Evolutionary conservation across 2,329 filamentous ascomycete species (phyloP), one percentile per base, ranked within the genome.

Genomic region (Fusarium piperis): DNA sequence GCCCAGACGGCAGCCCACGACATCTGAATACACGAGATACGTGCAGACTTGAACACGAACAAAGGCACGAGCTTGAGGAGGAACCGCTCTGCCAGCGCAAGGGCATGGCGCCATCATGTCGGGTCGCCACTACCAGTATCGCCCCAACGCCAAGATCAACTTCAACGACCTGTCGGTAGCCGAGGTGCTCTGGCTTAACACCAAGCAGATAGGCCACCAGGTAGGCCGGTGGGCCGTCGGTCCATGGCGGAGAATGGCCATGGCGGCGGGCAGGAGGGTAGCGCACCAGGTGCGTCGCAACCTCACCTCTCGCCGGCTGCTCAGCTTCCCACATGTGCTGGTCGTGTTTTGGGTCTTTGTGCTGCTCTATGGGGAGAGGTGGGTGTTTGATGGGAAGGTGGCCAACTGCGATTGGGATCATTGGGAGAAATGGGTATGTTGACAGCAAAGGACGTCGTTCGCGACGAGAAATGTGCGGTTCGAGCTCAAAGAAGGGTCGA

Each of bases 381-480:
- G 89, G 81, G 87, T 92, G 36, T 98, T 97, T 80, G 85, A 88
- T 59, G 89, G 88, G 70, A 90, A 88, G 66, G 89, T 97, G 16
- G 84, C 88, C 62, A 86, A 84, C 58, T 99, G 96, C 81, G 83
- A 88, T 61, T 99, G 96, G 96, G 86, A 89, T 36, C 88, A 88
- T 41, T 99, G 96, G 96, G 96, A 99, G 85, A 87, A 89, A 81
- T 99, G 96, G 95, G 94, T 97, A 86, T 78, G 89, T 76, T 23
- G 10, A 6, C 39, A 23, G 20, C 13, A 16, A 16, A 44, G 39
- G 20, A 16, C 1, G 23, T 9, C n/a, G 13, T 7, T 10, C 18
- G 15, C 3, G 41, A 48, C 20, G 8, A 33, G 20, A 26, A 33
- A 48, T 0, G 2, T 46, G 26, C n/a, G 18, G 13, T 36, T 38